Evolutionary conservation across 2,329 filamentous ascomycete genomes (phyloP).

Genomic region (Monilinia laxa): DNA sequence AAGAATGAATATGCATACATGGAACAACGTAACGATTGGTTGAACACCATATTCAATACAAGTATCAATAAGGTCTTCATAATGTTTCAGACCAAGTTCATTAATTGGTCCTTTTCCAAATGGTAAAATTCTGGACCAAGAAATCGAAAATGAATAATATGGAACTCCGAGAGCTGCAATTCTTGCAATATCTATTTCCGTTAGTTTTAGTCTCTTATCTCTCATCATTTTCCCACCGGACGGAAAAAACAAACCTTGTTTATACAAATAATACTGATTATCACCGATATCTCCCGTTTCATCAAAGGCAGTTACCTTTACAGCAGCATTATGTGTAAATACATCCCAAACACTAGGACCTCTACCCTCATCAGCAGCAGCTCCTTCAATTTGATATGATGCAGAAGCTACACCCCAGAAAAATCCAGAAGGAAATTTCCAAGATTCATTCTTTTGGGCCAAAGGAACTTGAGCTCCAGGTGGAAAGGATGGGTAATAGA

Average conservation of each 20-base stretch:
- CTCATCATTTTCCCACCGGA: too few species aligned
- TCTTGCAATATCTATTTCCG: constrained; percentile 48
- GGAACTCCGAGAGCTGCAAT: constrained; percentile 53
- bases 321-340: constrained; percentile 29
- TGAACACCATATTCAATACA: constrained; percentile 51
- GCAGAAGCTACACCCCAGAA: constrained; percentile 51
- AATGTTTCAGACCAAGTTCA: constrained; percentile 51
- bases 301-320: constrained; percentile 40
- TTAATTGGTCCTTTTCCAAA: constrained; percentile 53
- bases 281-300: constrained; percentile 45
- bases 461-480: constrained; percentile 27
- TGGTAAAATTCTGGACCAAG: constrained; percentile 53
- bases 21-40: constrained; percentile 49
- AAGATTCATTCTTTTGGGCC: constrained; percentile 31
- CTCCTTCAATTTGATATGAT: constrained; percentile 49
- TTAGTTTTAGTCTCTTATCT: constrained; percentile 2
- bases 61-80: constrained; percentile 54
- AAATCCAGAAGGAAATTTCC: constrained; percentile 43
- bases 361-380: constrained; percentile 47
- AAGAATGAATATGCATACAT: constrained; percentile 33
- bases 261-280: constrained; percentile 51
- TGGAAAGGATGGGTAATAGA: constrained; percentile 31
- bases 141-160: constrained; percentile 53
- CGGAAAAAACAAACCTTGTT: constrained; percentile 47
- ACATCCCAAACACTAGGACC: constrained; percentile 48